Evolutionary conservation across 306 rosid species (phyloP), one percentile per base, ranked within the genome.

Genomic region (Rosa rugosa): DNA sequence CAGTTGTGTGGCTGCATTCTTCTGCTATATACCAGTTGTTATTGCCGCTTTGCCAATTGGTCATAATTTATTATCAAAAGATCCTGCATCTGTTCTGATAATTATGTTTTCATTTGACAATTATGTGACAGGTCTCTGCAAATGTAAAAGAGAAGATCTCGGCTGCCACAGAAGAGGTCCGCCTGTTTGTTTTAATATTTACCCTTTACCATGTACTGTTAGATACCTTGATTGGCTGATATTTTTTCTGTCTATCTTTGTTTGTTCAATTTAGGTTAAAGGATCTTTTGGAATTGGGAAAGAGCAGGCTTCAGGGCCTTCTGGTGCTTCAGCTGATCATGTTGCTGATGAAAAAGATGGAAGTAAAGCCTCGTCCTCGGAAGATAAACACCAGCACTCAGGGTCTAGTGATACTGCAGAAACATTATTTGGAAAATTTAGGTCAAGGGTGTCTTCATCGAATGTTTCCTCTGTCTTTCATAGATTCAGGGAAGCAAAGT

Each of bases 81-180:
- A 62, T 42, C 41, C 27, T 31, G 49, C 49, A 11, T 57, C 4
- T 69, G 38, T 4, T 68, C 57, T 34, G 25, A 17, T 34, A 38
- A 7, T 20, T 18, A 11, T 46, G 41, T n/a, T 38, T 1, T 54
- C 42, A 20, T 31, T 40, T 79, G 71, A 42, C 71, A 16, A 10
- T 47, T 44, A 40, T 70, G 73, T 75, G 74, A 34, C 82, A 92
- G 98, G 99, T 89, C 78, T 95, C 99, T 71, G 68, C 85, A 75
- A 87, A 88, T 82, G 90, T 90, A 73, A 95, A 90, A 83, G 97
- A 91, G 89, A 95, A 90, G 89, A 80, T 95, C 74, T 85, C 96
- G 16, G 88, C 89, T 84, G 94, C 99, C 81, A 80, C 91, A 40
- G 99, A 85, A 77, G 98, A 95, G 94, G 99, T 91, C 8, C 47